phyloP scores from a whole-genome alignment of 1,139 yeast species.

The Lodderomyces orthopsilosis region DNA sequence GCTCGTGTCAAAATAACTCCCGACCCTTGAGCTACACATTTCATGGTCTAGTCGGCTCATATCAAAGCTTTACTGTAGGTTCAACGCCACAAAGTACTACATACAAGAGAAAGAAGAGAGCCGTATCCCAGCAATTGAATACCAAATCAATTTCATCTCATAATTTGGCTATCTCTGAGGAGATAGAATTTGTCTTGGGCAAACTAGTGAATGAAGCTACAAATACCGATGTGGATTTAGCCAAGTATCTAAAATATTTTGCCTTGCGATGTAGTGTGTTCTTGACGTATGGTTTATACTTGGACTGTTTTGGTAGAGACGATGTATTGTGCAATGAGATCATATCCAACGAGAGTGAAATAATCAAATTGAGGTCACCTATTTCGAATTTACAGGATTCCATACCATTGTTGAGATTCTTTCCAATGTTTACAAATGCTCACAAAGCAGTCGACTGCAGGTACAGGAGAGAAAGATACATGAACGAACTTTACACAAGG shows the following conservation, averaged over 20 bases:
- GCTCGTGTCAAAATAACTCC: constrained; percentile 57
- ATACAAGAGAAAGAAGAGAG: constrained; percentile 52
- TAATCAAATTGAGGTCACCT: constrained; percentile 63
- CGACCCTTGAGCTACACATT: constrained; percentile 68
- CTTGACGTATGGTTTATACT: constrained; percentile 58
- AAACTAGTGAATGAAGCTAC: constrained; percentile 18
- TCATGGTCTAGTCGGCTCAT: constrained; percentile 60
- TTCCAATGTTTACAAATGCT: constrained; percentile 33
- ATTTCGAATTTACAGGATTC: constrained; percentile 62
- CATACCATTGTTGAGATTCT: constrained; percentile 47
- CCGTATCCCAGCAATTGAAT: constrained; percentile 51
- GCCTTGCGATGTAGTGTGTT: constrained; percentile 56
- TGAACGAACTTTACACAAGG: constrained; percentile 33
- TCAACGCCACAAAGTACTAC: constrained; percentile 68
- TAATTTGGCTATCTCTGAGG: constrained; percentile 10
- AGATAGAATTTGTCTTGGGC: constrained; percentile 14
- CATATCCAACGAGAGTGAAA: constrained; percentile 59
- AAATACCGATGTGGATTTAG: constrained; percentile 35
- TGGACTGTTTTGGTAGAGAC: constrained; percentile 44
- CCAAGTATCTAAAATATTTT: constrained; percentile 47
- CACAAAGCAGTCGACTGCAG: constrained; percentile 28
- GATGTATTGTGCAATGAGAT: constrained; percentile 50
- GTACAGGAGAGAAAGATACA: constrained; percentile 51
- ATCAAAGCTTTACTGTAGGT: constrained; percentile 70
- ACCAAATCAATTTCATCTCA: constrained; percentile 44